A percentile compares a stretch with the other conserved stretches of the same genome.
phyloP scores from a whole-genome alignment of 2,329 filamentous ascomycete genomes.

The Tolypocladium tropicale region DNA sequence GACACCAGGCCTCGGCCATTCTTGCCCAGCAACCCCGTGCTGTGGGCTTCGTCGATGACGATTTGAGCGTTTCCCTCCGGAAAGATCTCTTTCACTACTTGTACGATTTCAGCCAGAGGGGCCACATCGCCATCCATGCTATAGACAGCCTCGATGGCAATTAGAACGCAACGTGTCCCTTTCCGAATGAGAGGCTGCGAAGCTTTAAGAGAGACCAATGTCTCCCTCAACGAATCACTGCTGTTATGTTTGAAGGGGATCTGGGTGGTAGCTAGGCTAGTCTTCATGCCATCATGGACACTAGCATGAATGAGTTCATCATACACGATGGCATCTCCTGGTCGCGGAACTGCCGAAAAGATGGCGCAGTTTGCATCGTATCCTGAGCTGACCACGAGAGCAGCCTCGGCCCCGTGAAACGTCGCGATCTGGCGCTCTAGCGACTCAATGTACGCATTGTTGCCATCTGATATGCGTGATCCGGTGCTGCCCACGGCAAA shows the following conservation, averaged over 20 bases:
- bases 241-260: constrained; percentile 36
- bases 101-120: background rate
- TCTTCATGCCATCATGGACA: constrained; percentile 53
- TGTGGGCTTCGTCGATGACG: background rate
- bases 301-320: constrained; percentile 60
- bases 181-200: constrained; percentile 16
- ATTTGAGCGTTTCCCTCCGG: background rate
- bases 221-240: constrained; percentile 21
- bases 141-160: constrained; percentile 11
- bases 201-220: constrained; percentile 19
- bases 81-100: background rate
- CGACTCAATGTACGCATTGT: background rate
- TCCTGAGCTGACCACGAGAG: constrained; percentile 50
- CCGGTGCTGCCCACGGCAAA: background rate
- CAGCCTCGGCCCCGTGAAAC: constrained; percentile 38
- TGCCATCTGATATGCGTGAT: background rate
- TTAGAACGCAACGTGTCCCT: constrained; percentile 22
- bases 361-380: constrained; percentile 44
- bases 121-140: background rate
- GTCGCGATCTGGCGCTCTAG: background rate
- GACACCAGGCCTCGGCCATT: background rate
- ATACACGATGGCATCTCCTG: constrained; percentile 47
- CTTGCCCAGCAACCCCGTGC: background rate
- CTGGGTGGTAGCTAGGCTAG: constrained; percentile 36
- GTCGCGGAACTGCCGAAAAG: constrained; percentile 36